These are phyloP conservation scores for Nicotiana paniculata DNA, from an alignment of 257 asterid genomes.

Conservation along the genomic window DNA sequence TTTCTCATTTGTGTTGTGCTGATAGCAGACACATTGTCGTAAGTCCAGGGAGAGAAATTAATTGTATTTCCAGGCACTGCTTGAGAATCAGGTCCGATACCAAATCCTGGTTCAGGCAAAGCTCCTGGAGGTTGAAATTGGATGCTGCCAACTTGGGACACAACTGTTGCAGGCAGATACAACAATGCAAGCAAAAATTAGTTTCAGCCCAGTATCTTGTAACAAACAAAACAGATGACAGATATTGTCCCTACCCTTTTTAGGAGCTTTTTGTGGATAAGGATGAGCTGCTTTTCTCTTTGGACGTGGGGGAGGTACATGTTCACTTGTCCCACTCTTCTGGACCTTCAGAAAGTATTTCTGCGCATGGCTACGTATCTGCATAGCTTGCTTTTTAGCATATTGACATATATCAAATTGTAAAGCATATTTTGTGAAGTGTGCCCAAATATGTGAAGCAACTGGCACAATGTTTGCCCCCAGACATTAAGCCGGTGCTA, in stretches of 20 bases:
- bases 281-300: constrained; percentile 93
- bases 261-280: constrained; percentile 84
- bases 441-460: background rate
- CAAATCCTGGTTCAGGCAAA: constrained; percentile 36
- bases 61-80: constrained; percentile 34
- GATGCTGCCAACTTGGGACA: constrained; percentile 30
- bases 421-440: background rate
- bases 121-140: constrained; percentile 42
- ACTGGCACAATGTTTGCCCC: background rate
- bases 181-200: constrained; percentile 1
- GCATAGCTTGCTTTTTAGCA: constrained; percentile 24
- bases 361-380: constrained; percentile 98
- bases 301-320: constrained; percentile 96
- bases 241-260: constrained; percentile 34
- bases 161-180: constrained; percentile 22
- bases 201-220: background rate
- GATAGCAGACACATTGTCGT: constrained; percentile 32
- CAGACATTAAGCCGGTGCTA: background rate
- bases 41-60: constrained; percentile 43
- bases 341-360: constrained; percentile 85
- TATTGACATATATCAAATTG: background rate
- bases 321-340: constrained; percentile 79
- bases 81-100: constrained; percentile 37
- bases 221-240: background rate
- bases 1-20: constrained; percentile 23